phyloP scores from a whole-genome alignment of 495 filamentous ascomycete species.

The Lasiosphaeria ovina region DNA sequence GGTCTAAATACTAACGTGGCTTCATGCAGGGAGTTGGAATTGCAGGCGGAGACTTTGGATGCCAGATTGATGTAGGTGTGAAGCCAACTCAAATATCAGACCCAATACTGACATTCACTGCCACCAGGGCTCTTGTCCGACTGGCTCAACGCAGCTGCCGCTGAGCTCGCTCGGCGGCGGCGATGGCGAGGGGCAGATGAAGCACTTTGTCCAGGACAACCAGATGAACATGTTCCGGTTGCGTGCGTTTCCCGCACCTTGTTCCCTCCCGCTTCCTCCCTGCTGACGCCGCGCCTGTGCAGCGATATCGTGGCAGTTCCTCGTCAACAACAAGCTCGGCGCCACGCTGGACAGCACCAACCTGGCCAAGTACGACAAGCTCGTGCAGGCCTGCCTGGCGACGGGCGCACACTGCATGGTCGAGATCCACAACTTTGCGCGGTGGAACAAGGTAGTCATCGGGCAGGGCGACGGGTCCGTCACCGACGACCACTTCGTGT shows the following conservation, averaged over 20 bases:
- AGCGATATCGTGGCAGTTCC: constrained; percentile 54
- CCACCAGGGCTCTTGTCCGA: constrained; percentile 35
- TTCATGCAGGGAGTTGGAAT: constrained; percentile 39
- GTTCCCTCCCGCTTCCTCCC: neutral
- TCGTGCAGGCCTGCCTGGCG: constrained; percentile 57
- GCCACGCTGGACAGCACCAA: constrained; percentile 44
- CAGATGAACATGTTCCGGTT: constrained; percentile 54
- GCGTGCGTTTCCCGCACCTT: constrained; percentile 31
- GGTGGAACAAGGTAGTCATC: constrained; percentile 59
- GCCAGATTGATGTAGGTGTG: constrained; percentile 42
- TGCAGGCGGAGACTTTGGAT: constrained; percentile 52
- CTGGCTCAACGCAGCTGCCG: constrained; percentile 33
- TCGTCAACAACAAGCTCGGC: constrained; percentile 46
- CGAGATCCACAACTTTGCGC: constrained; percentile 53
- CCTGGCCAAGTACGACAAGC: constrained; percentile 52
- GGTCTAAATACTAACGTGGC: too few relatives aligned
- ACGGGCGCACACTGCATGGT: constrained; percentile 58
- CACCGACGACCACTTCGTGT: constrained; percentile 53
- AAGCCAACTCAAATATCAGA: neutral
- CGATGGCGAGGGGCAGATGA: constrained; percentile 49
- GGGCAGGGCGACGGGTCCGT: constrained; percentile 52
- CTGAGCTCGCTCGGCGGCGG: constrained; percentile 27
- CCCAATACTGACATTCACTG: constrained; percentile 16
- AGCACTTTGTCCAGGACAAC: constrained; percentile 49
- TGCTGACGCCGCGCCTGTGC: constrained; percentile 6